Conservation (phyloP, 805 yeast species). For the Metschnikowia proteae region DNA sequence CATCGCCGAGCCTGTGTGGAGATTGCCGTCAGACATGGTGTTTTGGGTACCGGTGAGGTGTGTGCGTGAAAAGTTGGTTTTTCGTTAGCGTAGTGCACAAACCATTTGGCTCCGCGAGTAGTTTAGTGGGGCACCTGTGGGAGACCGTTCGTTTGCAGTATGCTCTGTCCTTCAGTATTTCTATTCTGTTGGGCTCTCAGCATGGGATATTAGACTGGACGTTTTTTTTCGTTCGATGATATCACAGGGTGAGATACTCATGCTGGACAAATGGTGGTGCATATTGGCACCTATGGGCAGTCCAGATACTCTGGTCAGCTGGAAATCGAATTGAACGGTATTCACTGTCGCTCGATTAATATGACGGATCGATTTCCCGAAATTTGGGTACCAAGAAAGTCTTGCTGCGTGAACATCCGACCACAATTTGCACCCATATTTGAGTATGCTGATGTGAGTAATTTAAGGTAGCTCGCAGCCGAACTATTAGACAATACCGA, state of each 20-base stretch:
- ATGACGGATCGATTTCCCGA: too few species aligned
- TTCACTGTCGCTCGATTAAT: too few species aligned
- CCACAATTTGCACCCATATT: background rate
- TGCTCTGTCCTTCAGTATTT: background rate
- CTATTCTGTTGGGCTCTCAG: too few species aligned
- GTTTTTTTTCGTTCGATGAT: too few species aligned
- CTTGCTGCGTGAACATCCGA: background rate
- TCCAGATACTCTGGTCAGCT: too few species aligned
- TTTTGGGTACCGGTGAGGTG: background rate
- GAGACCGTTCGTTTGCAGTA: background rate
- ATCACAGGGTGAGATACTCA: too few species aligned
- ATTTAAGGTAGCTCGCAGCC: background rate
- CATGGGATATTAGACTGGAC: too few species aligned
- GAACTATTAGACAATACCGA: too few species aligned
- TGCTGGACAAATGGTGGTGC: too few species aligned
- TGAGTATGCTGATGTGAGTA: background rate
- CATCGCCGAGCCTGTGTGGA: background rate
- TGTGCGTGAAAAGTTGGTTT: constrained; percentile 7
- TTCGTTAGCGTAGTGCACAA: constrained; percentile 10
- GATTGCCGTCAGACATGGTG: constrained; percentile 10
- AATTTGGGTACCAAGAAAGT: background rate
- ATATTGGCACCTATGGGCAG: too few species aligned
- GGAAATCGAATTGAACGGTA: too few species aligned
- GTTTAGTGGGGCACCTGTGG: background rate
- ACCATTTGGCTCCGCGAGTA: background rate